Conservation (phyloP, 2,329 filamentous ascomycete genomes). For the Stenocarpella maydis region DNA sequence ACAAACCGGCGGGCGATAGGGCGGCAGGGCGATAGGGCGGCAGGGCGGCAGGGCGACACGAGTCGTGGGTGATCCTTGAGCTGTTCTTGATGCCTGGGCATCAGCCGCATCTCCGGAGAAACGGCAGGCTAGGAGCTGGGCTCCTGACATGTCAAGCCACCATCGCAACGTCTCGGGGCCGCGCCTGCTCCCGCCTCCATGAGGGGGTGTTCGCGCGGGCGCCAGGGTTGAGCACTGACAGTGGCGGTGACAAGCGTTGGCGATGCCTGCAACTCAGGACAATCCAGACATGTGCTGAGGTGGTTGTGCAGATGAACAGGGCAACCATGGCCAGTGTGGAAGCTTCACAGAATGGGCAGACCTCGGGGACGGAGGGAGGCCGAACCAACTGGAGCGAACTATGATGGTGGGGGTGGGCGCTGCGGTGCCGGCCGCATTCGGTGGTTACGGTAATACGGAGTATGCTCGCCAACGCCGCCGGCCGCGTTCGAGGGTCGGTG, state of each 20-base stretch:
- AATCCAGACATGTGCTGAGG: neutral
- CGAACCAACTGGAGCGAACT: neutral
- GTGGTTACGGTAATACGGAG: too few relatives aligned
- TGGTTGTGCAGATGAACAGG: neutral
- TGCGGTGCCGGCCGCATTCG: constrained; percentile 4
- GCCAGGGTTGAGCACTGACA: constrained; percentile 3
- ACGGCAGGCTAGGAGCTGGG: constrained; percentile 19
- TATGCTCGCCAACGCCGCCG: constrained; percentile 11
- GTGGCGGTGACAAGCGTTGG: constrained; percentile 20
- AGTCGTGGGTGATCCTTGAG: constrained; percentile 7
- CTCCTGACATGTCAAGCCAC: constrained; percentile 3
- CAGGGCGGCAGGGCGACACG: neutral
- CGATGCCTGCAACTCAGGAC: neutral
- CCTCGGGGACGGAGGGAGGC: neutral
- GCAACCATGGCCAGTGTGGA: neutral
- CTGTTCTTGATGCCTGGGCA: constrained; percentile 22
- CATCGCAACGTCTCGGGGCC: neutral
- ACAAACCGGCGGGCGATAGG: neutral
- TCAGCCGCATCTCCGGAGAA: constrained; percentile 31
- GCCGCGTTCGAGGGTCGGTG: constrained; percentile 7
- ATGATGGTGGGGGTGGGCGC: neutral
- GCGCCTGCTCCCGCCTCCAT: constrained; percentile 15
- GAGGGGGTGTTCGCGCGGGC: constrained; percentile 7
- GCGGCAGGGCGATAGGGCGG: neutral
- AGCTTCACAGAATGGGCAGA: constrained; percentile 7